Evolutionary conservation across 2,329 filamentous ascomycete genomes (phyloP), one percentile per base, ranked within the genome.

Genomic region (Ophiostoma ulmi): DNA sequence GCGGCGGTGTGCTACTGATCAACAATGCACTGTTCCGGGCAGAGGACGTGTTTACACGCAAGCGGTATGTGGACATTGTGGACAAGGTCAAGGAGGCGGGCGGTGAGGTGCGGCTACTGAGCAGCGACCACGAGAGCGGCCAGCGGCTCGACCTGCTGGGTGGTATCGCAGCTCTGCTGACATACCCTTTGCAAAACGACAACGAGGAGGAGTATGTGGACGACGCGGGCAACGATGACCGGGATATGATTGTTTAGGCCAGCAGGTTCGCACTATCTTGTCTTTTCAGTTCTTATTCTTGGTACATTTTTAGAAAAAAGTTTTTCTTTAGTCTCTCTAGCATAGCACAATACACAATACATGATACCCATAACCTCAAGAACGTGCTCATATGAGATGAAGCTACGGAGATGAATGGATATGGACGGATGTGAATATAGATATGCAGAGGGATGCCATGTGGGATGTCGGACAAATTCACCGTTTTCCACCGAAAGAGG

Each of bases 121-220:
- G 94, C 79, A 94, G 91, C 76, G 91, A 96, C 77, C 94, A 98
- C 79, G 94, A 97, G 82, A 97, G 94, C 78, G 95, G 95, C 0
- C 90, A 91, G 81, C 84, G 93, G 72, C 80, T 99, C 17, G 92
- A 94, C 74, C 91, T 89, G 14, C 79, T 98, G 72, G 94, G 95
- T 0, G 91, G 93, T 22, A 90, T 99, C 73, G 95, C 94, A 20
- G 93, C 93, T 1, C 90, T 97, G 38, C 81, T 97, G 73, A 97
- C 94, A 14, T 99, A 94, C 78, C 94, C 95, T 0, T 85, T 98
- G 52, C 81, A 87, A 22, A 88, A 90, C 1, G 88, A 82, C 2
- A 82, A 82, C 8, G 82, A 83, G 5, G 81, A 81, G 2, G 80
- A 76, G 13, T 76, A 10, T 5, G 41, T 20, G 8, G 14, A 31